phyloP scores from a whole-genome alignment of 768 basidiomycete species.

The Clitopilus passeckerianus region DNA sequence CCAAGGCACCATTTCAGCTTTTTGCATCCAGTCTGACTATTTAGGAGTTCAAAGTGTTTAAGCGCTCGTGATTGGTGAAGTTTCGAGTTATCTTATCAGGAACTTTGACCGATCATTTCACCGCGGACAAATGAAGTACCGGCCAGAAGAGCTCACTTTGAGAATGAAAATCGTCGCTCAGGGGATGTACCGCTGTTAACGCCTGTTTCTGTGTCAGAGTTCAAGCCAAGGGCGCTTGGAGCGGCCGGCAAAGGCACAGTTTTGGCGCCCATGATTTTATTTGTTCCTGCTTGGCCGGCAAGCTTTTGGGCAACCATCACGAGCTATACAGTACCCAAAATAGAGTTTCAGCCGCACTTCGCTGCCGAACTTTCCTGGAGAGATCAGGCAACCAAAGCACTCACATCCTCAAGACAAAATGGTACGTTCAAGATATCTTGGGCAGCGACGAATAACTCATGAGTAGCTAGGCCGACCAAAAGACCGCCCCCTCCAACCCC shows the following conservation, averaged over 20 bases:
- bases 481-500: constrained; percentile 84
- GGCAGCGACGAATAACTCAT: constrained; percentile 1
- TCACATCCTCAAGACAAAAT: constrained; percentile 32
- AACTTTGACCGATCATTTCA: no score
- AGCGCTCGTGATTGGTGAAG: no score
- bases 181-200: no score
- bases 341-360: constrained; percentile 40
- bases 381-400: constrained; percentile 26
- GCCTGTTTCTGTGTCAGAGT: no score
- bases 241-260: no score
- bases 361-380: constrained; percentile 20
- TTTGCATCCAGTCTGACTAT: not conserved
- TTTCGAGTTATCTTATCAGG: no score
- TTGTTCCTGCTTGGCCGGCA: not conserved
- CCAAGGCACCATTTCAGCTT: not conserved
- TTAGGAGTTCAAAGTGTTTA: not conserved
- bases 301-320: constrained; percentile 22
- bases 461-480: constrained; percentile 70
- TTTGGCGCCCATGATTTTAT: no score
- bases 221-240: no score
- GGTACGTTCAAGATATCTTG: constrained; percentile 17
- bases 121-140: no score
- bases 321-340: constrained; percentile 25
- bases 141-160: no score
- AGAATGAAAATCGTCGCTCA: no score